Evolutionary conservation across 768 basidiomycete genomes (phyloP).

Genomic region (Podaxis sp.): DNA sequence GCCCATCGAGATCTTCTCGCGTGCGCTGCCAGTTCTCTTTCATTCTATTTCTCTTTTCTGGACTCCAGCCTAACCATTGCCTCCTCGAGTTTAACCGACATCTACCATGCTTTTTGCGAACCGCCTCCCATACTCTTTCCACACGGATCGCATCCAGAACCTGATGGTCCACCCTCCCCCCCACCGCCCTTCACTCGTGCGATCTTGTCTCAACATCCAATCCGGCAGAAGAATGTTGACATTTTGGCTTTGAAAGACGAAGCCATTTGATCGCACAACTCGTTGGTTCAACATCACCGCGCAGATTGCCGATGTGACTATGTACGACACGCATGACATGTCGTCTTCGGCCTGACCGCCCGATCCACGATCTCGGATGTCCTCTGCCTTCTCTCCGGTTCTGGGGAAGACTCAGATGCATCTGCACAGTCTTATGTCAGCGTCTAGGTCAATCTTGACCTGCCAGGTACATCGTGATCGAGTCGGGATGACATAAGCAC

Average conservation of each 20-base stretch:
- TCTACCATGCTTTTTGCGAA: conserved; percentile 15
- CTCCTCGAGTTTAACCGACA: conserved; percentile 20
- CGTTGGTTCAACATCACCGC: conserved; percentile 18
- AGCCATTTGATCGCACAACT: conserved; percentile 8
- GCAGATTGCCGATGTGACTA: conserved; percentile 28
- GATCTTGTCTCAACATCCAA: conserved; percentile 1
- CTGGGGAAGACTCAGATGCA: conserved; percentile 28
- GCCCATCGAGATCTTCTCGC: conserved; percentile 41
- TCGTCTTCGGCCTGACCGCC: conserved; percentile 23
- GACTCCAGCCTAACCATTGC: conserved; percentile 2
- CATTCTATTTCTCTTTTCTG: conserved; percentile 29
- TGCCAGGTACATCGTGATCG: conserved; percentile 21
- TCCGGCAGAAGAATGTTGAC: conserved; percentile 8
- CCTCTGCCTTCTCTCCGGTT: conserved; percentile 25
- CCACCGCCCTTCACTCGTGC: background rate
- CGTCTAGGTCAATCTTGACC: conserved; percentile 11
- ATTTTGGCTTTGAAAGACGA: conserved; percentile 6
- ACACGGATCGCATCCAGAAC: conserved; percentile 12
- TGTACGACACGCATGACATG: conserved; percentile 18
- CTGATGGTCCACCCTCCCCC: background rate
- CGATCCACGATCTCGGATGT: conserved; percentile 35
- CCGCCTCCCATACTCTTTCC: background rate
- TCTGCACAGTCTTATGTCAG: conserved; percentile 6
- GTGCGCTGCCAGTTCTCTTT: conserved; percentile 21
- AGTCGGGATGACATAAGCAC: conserved; percentile 11